Conservation (phyloP, 371 early-diverging fungal genomes). For the Apophysomyces variabilis region DNA sequence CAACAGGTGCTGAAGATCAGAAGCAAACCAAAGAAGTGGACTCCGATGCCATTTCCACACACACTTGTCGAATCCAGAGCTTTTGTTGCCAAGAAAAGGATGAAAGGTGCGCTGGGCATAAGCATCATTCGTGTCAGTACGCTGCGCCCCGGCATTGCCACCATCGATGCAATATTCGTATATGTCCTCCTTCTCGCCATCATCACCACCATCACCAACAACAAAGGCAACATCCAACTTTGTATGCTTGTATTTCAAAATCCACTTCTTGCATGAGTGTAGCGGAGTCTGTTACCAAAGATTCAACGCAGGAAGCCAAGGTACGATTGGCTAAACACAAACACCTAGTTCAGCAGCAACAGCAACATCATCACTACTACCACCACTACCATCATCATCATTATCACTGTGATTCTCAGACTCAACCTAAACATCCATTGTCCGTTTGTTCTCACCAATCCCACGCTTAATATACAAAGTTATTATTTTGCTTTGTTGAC, state of each 20-base stretch:
- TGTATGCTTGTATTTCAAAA: not conserved
- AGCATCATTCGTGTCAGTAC: not conserved
- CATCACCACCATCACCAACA: not conserved
- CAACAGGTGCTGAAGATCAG: not conserved
- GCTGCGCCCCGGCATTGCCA: not conserved
- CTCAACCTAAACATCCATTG: not conserved
- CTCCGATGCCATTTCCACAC: not conserved
- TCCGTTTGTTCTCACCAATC: not conserved
- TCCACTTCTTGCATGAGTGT: not conserved
- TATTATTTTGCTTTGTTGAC: too few relatives aligned
- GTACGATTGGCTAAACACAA: not conserved
- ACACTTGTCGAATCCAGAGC: not conserved
- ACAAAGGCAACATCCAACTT: not conserved
- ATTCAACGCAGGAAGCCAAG: conserved; percentile 6
- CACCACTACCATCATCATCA: conserved; percentile 5
- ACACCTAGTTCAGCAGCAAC: not conserved
- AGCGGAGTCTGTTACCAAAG: not conserved
- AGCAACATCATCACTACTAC: not conserved
- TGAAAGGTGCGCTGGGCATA: not conserved
- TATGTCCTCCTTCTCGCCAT: not conserved
- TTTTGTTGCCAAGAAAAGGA: not conserved
- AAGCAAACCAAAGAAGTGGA: not conserved
- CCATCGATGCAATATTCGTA: not conserved
- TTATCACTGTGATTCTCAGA: conserved; percentile 1
- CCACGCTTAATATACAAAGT: not conserved